Conservation (phyloP, 768 basidiomycete genomes). For the Lyophyllum shimeji region DNA sequence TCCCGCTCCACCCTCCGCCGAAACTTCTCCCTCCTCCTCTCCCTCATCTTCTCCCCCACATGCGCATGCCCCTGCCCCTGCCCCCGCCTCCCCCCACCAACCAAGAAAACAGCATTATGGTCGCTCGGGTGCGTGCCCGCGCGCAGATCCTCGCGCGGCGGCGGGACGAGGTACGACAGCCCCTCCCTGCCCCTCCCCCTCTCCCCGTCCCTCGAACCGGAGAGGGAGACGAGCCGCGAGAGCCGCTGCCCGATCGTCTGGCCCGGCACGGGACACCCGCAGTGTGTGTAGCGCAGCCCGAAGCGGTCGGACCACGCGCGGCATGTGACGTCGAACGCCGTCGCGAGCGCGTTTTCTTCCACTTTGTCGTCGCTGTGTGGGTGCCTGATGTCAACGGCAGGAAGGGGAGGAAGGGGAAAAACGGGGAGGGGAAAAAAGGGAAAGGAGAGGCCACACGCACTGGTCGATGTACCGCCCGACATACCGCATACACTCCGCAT, state of each 20-base stretch:
- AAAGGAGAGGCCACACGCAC: no score
- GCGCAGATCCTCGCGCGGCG: constrained; percentile 30
- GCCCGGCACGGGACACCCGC: constrained; percentile 51
- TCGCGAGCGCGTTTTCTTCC: constrained; percentile 42
- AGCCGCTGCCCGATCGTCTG: constrained; percentile 40
- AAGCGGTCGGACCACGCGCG: constrained; percentile 41
- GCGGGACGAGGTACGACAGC: constrained; percentile 30
- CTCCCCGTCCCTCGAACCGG: no score
- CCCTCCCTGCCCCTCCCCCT: no score
- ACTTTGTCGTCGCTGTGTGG: constrained; percentile 41
- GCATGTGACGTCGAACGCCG: constrained; percentile 44
- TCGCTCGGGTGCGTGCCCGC: constrained; percentile 53
- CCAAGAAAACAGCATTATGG: constrained; percentile 40
- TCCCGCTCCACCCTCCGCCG: constrained; percentile 25
- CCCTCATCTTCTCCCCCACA: no score
- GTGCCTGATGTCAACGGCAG: not conserved
- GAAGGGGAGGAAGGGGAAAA: no score
- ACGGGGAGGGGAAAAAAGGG: no score
- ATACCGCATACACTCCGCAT: constrained; percentile 38
- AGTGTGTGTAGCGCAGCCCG: constrained; percentile 50
- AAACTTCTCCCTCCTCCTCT: constrained; percentile 8
- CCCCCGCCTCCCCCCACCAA: constrained; percentile 26
- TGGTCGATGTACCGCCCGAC: constrained; percentile 54
- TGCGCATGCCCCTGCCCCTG: no score
- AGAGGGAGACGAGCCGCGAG: no score